Evolutionary conservation across 1,284 basidiomycete genomes (phyloP).

Genomic region (Hymenochaete sp.): DNA sequence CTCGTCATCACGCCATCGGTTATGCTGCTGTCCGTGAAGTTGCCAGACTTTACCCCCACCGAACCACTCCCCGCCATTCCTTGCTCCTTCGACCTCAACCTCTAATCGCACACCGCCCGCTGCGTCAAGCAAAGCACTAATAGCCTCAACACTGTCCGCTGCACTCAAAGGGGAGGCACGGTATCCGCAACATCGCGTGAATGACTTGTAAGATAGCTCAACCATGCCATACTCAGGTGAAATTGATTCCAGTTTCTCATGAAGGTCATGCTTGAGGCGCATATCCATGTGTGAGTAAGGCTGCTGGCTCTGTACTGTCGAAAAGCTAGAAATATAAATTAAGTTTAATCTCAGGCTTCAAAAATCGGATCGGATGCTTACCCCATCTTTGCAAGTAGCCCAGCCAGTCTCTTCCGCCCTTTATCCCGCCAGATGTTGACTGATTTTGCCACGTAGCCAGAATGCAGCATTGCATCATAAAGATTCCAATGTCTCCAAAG

Average conservation of each 20-base stretch:
- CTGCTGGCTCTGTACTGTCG: conserved; percentile 89
- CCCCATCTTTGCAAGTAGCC: conserved; percentile 98
- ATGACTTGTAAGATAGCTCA: conserved; percentile 89
- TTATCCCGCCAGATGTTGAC: conserved; percentile 95
- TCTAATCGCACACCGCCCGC: conserved; percentile 87
- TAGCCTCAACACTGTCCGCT: conserved; percentile 87
- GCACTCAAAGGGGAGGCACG: conserved; percentile 81
- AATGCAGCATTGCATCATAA: conserved; percentile 97
- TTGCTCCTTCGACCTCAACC: conserved; percentile 75
- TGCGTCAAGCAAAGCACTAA: conserved; percentile 83
- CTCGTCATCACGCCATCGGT: conserved; percentile 36
- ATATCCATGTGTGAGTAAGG: conserved; percentile 94
- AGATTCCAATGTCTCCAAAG: conserved; percentile 97
- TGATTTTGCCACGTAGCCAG: conserved; percentile 90
- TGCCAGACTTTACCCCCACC: conserved; percentile 70
- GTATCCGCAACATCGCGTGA: conserved; percentile 87
- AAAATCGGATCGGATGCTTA: conserved; percentile 29
- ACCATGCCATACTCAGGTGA: conserved; percentile 96
- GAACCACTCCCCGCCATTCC: conserved; percentile 88
- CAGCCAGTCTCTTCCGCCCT: conserved; percentile 82
- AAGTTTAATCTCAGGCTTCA: neutral
- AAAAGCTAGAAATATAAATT: conserved; percentile 52
- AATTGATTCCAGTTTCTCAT: conserved; percentile 78
- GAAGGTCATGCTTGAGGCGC: conserved; percentile 80
- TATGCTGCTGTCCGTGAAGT: conserved; percentile 36